Base-by-base conservation (phyloP, 192 early-diverging fungal genomes). In the Phycomyces blakesleeanus region DNA sequence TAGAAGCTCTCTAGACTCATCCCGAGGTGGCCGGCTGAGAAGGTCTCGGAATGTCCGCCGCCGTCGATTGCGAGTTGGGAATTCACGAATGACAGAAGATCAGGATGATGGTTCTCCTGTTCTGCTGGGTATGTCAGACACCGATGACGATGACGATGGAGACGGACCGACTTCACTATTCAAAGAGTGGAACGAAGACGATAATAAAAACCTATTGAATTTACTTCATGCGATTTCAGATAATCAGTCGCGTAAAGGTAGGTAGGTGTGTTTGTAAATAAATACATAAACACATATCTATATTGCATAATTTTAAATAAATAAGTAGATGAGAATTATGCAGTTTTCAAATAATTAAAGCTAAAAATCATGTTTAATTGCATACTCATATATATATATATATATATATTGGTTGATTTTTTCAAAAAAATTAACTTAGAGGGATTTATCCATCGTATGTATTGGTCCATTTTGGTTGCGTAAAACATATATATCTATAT, bases 171-270 rank as follows among this genome's bases (percentile, higher is more conserved):
- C 73, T 29, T 73, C 76, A 1, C 62, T 68, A 2, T 70, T 75
- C 51, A 74, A 70, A 14, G 80, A 81, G 6, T 77, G 76, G 57
- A 66, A 59, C 37, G 90, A 92, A 38, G 85, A 75, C 44, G 64
- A 75, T 26, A 75, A 81, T 26, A 76, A 89, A 40, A 89, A 87
- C 51, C 69, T 93, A 56, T 71, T 97, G 63, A 76, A 84, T 12
- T 68, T 98, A 8, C 70, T 98, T 14, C 87, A 90, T 63, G 81
- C 91, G 4, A 92, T 97, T 47, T 85, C 93, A 0, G 91, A 96
- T 60, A 90, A 95, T 66, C 91, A 95, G 66, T 81, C 92, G 10
- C 78, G 84, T 15, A 89, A 90, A 84, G 91, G 91, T 93, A 77
- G 14, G 59, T 37, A 10, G 29, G n/a, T n/a, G n/a, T n/a, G n/a